Evolutionary conservation across 1,284 basidiomycete species (phyloP), one percentile per base, ranked within the genome.

Genomic region (Phenoliferia sp.): DNA sequence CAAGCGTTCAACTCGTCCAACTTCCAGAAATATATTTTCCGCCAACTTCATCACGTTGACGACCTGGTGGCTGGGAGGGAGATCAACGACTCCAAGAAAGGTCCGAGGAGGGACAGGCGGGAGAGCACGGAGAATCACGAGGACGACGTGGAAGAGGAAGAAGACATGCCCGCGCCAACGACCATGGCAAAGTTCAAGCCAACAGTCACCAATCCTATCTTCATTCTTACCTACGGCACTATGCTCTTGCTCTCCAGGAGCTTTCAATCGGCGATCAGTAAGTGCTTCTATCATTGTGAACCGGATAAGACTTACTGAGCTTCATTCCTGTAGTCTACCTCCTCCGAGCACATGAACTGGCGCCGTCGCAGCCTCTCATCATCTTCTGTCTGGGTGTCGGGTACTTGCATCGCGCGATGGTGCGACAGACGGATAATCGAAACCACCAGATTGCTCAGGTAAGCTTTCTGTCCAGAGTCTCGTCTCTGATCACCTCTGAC

Each of bases 361-460:
- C 87, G 69, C 88, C 86, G 0, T 83, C 90, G 33, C 92, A 98
- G 77, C 90, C 94, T 0, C 82, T 96, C 77, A 83, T 96, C 26
- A 93, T 89, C 76, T 81, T 99, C 19, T 86, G 84, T 39, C 83
- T 95, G 7, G 89, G 88, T 0, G 86, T 94, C 48, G 88, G 91
- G 0, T 96, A 90, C 56, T 82, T 95, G 39, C 90, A 92, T 12
- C 85, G 95, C 44, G 88, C 92, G 0, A 92, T 92, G 86, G 92
- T 95, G 74, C 85, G 95, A 15, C 94, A 97, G 77, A 88, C 90
- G 7, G 95, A 98, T 80, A 98, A 99, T 77, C 81, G 93, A 58
- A 90, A 97, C 75, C 92, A 95, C 77, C 85, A 92, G 62, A 83
- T 93, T 58, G 82, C 86, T 31, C 89, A 92, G 80, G 89, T 88